These are phyloP conservation scores for Sclerotinia borealis DNA, from an alignment of 2,329 filamentous ascomycete genomes.

Conservation along the genomic window DNA sequence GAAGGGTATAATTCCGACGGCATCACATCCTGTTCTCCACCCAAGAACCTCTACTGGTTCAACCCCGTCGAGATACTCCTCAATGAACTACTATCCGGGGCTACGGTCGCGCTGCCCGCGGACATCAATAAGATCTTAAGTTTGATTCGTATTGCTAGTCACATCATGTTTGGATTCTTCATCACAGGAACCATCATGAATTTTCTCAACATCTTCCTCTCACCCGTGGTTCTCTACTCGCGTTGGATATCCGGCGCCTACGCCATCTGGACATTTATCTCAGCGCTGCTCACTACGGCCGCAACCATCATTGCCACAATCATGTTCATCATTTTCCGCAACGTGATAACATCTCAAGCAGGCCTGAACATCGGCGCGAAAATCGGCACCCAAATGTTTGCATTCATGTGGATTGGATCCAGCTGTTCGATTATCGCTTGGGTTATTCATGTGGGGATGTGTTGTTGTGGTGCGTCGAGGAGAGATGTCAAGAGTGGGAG, in stretches of 20 bases:
- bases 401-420: conserved; percentile 82
- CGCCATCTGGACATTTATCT: conserved; percentile 59
- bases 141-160: conserved; percentile 67
- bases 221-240: conserved; percentile 39
- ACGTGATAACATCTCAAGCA: conserved; percentile 64
- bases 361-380: conserved; percentile 69
- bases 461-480: conserved; percentile 59
- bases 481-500: conserved; percentile 31
- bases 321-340: conserved; percentile 76
- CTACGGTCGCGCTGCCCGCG: conserved; percentile 73
- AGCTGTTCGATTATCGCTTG: conserved; percentile 63
- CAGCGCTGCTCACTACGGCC: conserved; percentile 60
- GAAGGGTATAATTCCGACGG: conserved; percentile 73
- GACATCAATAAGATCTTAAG: conserved; percentile 67
- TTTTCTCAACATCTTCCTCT: conserved; percentile 64
- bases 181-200: conserved; percentile 63
- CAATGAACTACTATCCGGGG: conserved; percentile 72
- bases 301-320: conserved; percentile 72
- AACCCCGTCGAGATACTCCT: conserved; percentile 80
- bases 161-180: conserved; percentile 89
- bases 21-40: conserved; percentile 68
- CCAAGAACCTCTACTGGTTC: conserved; percentile 76
- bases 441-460: conserved; percentile 66
- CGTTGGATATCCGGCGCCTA: conserved; percentile 60
- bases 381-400: conserved; percentile 70